Evolutionary conservation across 2,329 filamentous ascomycete species (phyloP).

Genomic region (Penicillium sp.): DNA sequence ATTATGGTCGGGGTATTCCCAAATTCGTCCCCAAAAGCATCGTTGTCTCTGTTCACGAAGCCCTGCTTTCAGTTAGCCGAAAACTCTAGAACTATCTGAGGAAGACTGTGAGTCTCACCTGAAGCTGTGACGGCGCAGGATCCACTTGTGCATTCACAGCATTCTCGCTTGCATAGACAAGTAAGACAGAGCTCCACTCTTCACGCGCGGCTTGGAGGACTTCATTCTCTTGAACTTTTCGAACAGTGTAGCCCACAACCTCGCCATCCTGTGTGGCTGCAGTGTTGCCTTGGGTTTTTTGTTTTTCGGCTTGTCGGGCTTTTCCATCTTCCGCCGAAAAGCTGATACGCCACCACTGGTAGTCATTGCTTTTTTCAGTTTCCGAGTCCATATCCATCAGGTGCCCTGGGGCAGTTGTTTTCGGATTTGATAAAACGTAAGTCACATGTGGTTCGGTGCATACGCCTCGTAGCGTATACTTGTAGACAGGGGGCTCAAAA

Average conservation of each 20-base stretch:
- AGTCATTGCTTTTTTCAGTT: conserved; percentile 23
- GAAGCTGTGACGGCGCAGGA: conserved; percentile 29
- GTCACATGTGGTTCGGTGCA: conserved; percentile 51
- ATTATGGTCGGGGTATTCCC: conserved; percentile 14
- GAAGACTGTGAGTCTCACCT: conserved; percentile 23
- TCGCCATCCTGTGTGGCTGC: conserved; percentile 24
- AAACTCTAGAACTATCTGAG: not conserved
- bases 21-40: conserved; percentile 33
- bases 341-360: conserved; percentile 51
- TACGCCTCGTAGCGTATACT: conserved; percentile 51
- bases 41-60: conserved; percentile 46
- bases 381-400: conserved; percentile 27
- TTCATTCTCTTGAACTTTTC: conserved; percentile 43
- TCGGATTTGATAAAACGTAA: conserved; percentile 44
- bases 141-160: conserved; percentile 32
- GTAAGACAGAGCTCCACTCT: conserved; percentile 46
- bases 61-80: conserved; percentile 24
- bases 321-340: conserved; percentile 41
- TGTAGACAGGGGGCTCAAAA: conserved; percentile 36
- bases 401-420: conserved; percentile 15
- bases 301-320: conserved; percentile 25
- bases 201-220: conserved; percentile 48
- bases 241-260: conserved; percentile 34
- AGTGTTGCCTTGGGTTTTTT: conserved; percentile 13
- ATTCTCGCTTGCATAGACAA: conserved; percentile 52